phyloP scores from a whole-genome alignment of 1,284 basidiomycete genomes.

The Schizophyllum amplum region DNA sequence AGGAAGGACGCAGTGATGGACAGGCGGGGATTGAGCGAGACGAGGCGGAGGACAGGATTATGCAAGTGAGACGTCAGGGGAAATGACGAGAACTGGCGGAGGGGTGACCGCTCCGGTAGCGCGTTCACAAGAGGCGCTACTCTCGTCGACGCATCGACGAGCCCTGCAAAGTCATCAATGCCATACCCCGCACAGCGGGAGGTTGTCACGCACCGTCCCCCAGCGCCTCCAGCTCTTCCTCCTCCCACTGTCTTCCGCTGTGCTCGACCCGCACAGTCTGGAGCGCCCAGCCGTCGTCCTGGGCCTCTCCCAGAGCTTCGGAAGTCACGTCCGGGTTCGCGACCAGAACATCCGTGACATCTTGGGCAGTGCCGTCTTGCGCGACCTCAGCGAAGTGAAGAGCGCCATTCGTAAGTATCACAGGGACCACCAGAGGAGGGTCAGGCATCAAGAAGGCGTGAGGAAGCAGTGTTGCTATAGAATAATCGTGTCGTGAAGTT shows the following conservation, averaged over 20 bases:
- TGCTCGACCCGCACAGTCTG: slow-evolving; percentile 53
- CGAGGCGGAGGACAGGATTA: slow-evolving; percentile 57
- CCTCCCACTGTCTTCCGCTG: slow-evolving; percentile 59
- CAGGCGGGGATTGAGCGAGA: slow-evolving; percentile 60
- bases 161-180: slow-evolving; percentile 31
- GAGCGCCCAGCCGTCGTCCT: slow-evolving; percentile 56
- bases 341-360: slow-evolving; percentile 47
- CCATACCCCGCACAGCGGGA: background rate
- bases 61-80: slow-evolving; percentile 65
- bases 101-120: slow-evolving; percentile 26
- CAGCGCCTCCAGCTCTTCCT: slow-evolving; percentile 53
- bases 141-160: slow-evolving; percentile 34
- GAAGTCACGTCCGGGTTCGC: slow-evolving; percentile 37
- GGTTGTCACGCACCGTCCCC: slow-evolving; percentile 45
- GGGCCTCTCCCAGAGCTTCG: slow-evolving; percentile 49
- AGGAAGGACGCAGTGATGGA: slow-evolving; percentile 49
- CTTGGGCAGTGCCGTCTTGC: slow-evolving; percentile 43
- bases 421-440: slow-evolving; percentile 47
- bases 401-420: slow-evolving; percentile 46
- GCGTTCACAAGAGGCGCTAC: slow-evolving; percentile 47
- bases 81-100: slow-evolving; percentile 65
- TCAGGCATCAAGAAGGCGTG: slow-evolving; percentile 19
- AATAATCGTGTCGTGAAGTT: no score
- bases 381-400: slow-evolving; percentile 55
- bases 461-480: background rate